Base-by-base conservation (phyloP, 2,329 filamentous ascomycete species). In the Tetracladium maxilliforme region DNA sequence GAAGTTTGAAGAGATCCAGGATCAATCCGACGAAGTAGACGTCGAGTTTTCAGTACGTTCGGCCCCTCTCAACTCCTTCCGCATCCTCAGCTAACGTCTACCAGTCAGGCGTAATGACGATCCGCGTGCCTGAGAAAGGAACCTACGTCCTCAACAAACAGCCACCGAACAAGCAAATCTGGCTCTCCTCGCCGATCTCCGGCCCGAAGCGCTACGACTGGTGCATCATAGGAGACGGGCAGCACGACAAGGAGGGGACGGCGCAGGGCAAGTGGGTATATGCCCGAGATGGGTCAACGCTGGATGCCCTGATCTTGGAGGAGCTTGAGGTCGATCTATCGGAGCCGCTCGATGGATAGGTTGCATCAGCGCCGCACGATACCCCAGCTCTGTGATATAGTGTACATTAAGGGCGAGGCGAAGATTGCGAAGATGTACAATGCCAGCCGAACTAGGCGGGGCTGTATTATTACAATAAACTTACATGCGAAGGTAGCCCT, bases 121-220 rank as follows among this genome's bases (percentile, higher is more conserved):
- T 95, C 42, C 62, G 57, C 6, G 70, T 81, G 39, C 69, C 71
- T 2, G 57, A 63, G 9, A 59, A 70, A 25, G 84, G 86, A 33
- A 87, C 71, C 16, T 98, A 92, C 47, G 81, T 98, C 31, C 67
- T 98, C 55, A 98, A 98, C 68, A 98, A 98, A 54, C 90, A 98
- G 51, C 90, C 90, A 0, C 84, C 87, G 12, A 95, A 94, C 62
- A 90, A 84, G 61, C 90, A 79, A 48, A 93, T 98, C 45, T 98
- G 90, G 90, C 70, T 95, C 22, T 90, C 82, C 19, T 92, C 83
- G 21, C 90, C 90, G 4, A 60, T 83, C 27, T 86, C 81, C 6
- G 90, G 90, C 1, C 90, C 90, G 10, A 94, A 94, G 56, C 75
- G 87, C 30, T 98, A 77, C 56, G 86, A 95, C 51, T 98, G 81